Evolutionary conservation across 169 alveolate genomes (phyloP).

Genomic region (Plasmodium vivax): DNA sequence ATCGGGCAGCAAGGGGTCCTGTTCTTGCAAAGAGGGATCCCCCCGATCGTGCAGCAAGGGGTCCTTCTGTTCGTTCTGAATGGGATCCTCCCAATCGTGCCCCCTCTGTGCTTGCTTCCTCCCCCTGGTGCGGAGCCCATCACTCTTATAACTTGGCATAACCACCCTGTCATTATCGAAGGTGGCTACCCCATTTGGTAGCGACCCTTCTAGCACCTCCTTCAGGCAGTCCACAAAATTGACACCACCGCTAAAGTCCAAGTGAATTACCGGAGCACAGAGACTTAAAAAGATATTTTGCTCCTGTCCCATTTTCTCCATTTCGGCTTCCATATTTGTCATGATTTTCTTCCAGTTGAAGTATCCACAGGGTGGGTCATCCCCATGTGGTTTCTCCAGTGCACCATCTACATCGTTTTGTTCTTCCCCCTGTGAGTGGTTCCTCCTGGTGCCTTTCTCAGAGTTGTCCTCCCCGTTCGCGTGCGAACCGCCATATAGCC

Average conservation of each 20-base stretch:
- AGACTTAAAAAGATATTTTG: conserved; percentile 56
- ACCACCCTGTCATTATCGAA: neutral
- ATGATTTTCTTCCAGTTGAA: neutral
- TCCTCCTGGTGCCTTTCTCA: neutral
- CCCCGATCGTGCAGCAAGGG: neutral
- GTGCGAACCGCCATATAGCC: neutral
- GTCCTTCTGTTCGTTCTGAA: neutral
- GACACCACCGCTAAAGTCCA: conserved; percentile 29
- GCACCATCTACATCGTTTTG: neutral
- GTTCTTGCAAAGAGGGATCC: neutral
- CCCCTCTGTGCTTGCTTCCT: neutral
- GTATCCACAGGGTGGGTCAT: neutral
- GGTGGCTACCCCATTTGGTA: neutral
- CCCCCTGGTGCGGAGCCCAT: neutral
- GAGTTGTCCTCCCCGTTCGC: neutral
- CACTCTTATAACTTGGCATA: neutral
- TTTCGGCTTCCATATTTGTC: neutral
- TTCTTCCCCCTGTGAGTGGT: neutral
- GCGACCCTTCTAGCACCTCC: neutral
- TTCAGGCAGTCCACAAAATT: conserved; percentile 34
- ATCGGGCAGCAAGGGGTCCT: neutral
- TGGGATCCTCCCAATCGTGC: neutral
- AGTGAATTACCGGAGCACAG: conserved; percentile 33
- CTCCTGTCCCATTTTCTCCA: neutral
- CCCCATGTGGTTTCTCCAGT: neutral